Evolutionary conservation across 2,329 filamentous ascomycete genomes (phyloP).

Genomic region (Plenodomus biglobosus): DNA sequence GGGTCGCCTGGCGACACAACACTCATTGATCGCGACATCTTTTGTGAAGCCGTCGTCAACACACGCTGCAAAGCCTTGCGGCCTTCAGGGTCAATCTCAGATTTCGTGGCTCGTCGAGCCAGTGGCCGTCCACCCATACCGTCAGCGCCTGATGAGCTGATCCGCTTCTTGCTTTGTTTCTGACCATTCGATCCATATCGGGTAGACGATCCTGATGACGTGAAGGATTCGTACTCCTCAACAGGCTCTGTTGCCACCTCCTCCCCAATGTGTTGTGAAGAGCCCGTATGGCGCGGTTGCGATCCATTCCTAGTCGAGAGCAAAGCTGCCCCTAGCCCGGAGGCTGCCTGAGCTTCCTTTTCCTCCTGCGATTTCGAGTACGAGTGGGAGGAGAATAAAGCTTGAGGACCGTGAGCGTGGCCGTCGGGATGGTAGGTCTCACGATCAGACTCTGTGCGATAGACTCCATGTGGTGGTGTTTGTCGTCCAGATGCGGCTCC

Average conservation of each 20-base stretch:
- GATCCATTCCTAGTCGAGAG: not conserved
- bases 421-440: slow-evolving; percentile 36
- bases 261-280: slow-evolving; percentile 3
- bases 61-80: slow-evolving; percentile 30
- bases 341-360: not conserved
- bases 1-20: slow-evolving; percentile 47
- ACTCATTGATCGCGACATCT: slow-evolving; percentile 21
- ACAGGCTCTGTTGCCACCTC: slow-evolving; percentile 9
- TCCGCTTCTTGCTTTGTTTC: slow-evolving; percentile 5
- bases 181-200: slow-evolving; percentile 14
- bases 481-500: slow-evolving; percentile 2
- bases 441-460: slow-evolving; percentile 30
- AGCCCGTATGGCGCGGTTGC: not conserved
- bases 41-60: slow-evolving; percentile 28
- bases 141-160: slow-evolving; percentile 6
- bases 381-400: slow-evolving; percentile 8
- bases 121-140: slow-evolving; percentile 8
- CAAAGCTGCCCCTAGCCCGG: not conserved
- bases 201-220: slow-evolving; percentile 27
- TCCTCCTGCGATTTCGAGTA: slow-evolving; percentile 1
- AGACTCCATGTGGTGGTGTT: slow-evolving; percentile 5
- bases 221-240: slow-evolving; percentile 11
- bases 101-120: slow-evolving; percentile 15
- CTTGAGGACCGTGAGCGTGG: slow-evolving; percentile 10
- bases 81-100: slow-evolving; percentile 30